A percentile compares a stretch with the other conserved stretches of the same genome.
Evolutionary conservation across 352 stramenopile species (phyloP).

Genomic region (Pythium aristosporum): DNA sequence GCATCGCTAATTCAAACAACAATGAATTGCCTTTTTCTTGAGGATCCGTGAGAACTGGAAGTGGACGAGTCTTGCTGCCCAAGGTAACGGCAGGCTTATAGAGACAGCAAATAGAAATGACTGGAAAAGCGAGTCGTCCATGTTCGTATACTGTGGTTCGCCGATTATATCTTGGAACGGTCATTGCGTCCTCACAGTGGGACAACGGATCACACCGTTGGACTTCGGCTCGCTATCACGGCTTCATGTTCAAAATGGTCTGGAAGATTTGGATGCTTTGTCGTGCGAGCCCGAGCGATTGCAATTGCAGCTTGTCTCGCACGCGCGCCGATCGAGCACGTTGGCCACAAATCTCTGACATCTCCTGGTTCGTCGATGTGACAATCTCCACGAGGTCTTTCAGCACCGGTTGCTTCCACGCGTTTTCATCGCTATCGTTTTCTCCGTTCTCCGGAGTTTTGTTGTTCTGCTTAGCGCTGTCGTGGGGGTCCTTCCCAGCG

Average conservation of each 20-base stretch:
- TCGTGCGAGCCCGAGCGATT: constrained; percentile 54
- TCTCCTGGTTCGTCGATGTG: constrained; percentile 40
- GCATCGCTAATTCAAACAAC: neutral
- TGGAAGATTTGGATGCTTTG: constrained; percentile 68
- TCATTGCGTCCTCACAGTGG: neutral
- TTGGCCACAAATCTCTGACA: constrained; percentile 45
- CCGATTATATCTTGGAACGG: neutral
- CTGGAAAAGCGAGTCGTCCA: neutral
- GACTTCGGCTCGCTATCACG: neutral
- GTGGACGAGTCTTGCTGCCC: too few species aligned
- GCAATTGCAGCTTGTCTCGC: constrained; percentile 64
- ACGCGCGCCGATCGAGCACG: constrained; percentile 61
- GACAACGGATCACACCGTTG: neutral
- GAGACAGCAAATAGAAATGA: too few species aligned
- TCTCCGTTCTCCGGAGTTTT: constrained; percentile 1
- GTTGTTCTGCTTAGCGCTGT: neutral
- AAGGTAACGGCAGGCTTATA: too few species aligned
- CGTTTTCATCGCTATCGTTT: constrained; percentile 12
- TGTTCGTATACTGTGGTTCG: neutral
- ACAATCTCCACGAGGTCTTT: constrained; percentile 67
- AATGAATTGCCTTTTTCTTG: neutral
- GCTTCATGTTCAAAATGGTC: constrained; percentile 39
- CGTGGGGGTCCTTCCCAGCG: neutral
- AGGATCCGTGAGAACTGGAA: neutral
- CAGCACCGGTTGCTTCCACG: constrained; percentile 38